Base-by-base conservation (phyloP, 2,329 filamentous ascomycete genomes). In the Ampelomyces quisqualis region DNA sequence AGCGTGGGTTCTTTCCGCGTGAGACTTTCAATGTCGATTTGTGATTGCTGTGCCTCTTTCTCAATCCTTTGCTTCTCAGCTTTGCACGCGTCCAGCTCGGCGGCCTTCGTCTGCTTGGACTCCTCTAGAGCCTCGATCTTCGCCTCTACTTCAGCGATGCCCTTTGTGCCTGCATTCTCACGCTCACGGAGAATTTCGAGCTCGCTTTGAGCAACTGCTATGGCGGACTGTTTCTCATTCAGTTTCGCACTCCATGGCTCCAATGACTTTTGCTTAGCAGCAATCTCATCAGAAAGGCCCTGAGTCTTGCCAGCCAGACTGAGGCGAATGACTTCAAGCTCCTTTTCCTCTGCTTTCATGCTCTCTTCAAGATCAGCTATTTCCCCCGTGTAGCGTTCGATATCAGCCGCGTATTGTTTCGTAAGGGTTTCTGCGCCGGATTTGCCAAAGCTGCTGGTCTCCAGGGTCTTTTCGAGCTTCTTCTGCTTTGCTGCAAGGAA, bases 171-270 rank as follows among this genome's bases (percentile, higher is more conserved):
- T 21, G 91, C 85, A 60, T 90, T 95, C 36, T 88, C 88, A 64
- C 90, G 89, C 64, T 98, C 93, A 27, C 82, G 80, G 6, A 98
- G 77, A 42, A 98, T 97, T 45, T 90, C 85, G 54, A 97, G 80
- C 68, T 98, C 91, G 67, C 90, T 95, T 65, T 95, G 88, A 1
- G 93, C 90, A 8, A 98, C 90, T 3, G 91, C 91, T 53, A 96
- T 94, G 3, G 87, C 83, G 0, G 90, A 96, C 62, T 93, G 86
- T 68, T 95, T 97, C 64, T 95, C 86, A 67, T 93, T 96, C 72
- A 98, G 91, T 71, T 93, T 97, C 53, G 90, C 90, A 55, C 86
- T 90, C 93, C 93, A 98, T 0, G 93, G 93, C 70, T 97, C 91
- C 8, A 98, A 76, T 1, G 88, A 85, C 70, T 94, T 96, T 62